phyloP scores from a whole-genome alignment of 2,329 filamentous ascomycete genomes.

The Nemania diffusa region DNA sequence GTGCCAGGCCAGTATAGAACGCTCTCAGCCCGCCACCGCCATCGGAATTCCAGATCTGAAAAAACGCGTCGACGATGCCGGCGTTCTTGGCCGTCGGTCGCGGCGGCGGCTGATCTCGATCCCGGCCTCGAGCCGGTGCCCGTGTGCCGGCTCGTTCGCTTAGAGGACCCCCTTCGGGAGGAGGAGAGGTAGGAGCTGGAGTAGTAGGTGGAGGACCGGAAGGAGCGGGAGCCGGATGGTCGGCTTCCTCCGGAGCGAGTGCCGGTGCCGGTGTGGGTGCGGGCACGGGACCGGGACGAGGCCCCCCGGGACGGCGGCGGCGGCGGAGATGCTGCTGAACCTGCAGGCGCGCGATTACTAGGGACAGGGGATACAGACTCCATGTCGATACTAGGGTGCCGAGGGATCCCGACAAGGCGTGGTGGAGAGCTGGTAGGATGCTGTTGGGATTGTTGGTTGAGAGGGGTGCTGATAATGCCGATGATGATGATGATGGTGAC shows the following conservation, averaged over 20 bases:
- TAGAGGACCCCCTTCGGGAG: conserved; percentile 5
- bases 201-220: conserved; percentile 22
- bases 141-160: conserved; percentile 12
- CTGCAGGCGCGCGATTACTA: conserved; percentile 84
- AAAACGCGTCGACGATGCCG: conserved; percentile 74
- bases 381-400: conserved; percentile 84
- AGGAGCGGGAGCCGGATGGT: conserved; percentile 15
- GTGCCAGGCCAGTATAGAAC: conserved; percentile 72
- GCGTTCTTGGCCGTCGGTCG: conserved; percentile 58
- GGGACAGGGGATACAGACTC: conserved; percentile 81
- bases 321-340: conserved; percentile 72
- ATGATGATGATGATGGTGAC: conserved; percentile 42
- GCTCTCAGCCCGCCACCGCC: conserved; percentile 75
- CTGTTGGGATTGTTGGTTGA: conserved; percentile 36
- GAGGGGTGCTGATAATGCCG: conserved; percentile 25
- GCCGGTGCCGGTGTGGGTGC: neutral
- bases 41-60: conserved; percentile 69
- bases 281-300: neutral
- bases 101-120: conserved; percentile 19
- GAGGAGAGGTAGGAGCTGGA: conserved; percentile 33
- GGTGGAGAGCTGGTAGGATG: conserved; percentile 78
- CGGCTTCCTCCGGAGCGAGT: conserved; percentile 3
- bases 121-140: conserved; percentile 10
- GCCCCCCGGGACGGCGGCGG: conserved; percentile 1
- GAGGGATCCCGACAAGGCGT: conserved; percentile 81